Base-by-base conservation (phyloP, 2,329 filamentous ascomycete genomes). In the Beauveria sp. region DNA sequence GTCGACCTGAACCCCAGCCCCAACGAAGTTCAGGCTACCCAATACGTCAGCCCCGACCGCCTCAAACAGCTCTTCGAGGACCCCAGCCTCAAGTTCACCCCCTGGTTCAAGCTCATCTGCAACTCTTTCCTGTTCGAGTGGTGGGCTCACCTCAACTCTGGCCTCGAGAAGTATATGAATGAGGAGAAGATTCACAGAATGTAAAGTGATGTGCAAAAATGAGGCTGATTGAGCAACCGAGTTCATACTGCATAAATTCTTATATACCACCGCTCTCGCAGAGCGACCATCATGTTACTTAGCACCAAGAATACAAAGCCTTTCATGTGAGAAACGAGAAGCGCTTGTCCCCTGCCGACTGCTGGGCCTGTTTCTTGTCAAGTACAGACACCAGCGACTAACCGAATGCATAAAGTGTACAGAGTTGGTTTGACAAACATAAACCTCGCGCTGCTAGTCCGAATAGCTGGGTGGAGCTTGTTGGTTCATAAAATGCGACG, bases 41-140 rank as follows among this genome's bases (percentile, higher is more conserved):
- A 86, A 73, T 99, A 96, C 69, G 92, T 97, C 63, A 87, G 87
- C 24, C 83, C 90, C 46, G 87, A 92, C 26, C 87, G 92, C 68
- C 81, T 99, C 66, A 94, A 91, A 81, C 73, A 82, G 67, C 90
- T 93, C 82, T 97, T 99, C 75, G 79, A 87, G 69, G 88, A 97
- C 70, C 85, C 89, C 3, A 81, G 77, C 58, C 81, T 96, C 68
- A 89, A 88, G 69, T 97, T 97, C 75, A 99, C 94, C 0, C 94
- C 94, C 1, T 99, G 94, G 94, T 99, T 99, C 81, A 96, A 96
- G 82, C 87, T 99, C 67, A 97, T 99, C 71, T 99, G 94, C 82
- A 84, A 97, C 75, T 92, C 91, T 54, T 92, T 97, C 90, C 84
- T 99, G 47, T 99, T 96, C 70, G 89, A 97, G 75, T 99, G 94